These are phyloP conservation scores for Scopulariopsis brevicaulis DNA, from an alignment of 2,329 filamentous ascomycete genomes.

Conservation along the genomic window DNA sequence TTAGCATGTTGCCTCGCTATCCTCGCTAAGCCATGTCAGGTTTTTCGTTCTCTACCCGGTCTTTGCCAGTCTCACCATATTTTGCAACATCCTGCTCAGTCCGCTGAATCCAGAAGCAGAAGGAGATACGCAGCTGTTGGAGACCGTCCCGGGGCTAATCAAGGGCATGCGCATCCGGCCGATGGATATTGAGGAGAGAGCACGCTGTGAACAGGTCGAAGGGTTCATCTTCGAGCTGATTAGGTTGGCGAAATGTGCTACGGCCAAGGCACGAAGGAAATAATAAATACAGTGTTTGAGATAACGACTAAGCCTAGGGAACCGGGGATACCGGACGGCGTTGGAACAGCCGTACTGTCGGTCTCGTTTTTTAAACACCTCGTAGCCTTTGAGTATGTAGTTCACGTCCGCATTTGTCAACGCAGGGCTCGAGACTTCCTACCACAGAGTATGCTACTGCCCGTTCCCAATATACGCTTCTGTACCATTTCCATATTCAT, in stretches of 20 bases:
- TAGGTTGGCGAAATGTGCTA: conserved; percentile 27
- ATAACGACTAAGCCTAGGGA: background rate
- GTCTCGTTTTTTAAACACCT: no score
- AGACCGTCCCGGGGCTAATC: conserved; percentile 28
- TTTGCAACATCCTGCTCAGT: conserved; percentile 39
- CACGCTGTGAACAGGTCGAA: conserved; percentile 26
- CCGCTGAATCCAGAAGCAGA: conserved; percentile 29
- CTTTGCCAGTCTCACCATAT: conserved; percentile 39
- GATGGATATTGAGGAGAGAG: conserved; percentile 19
- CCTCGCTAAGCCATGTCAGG: conserved; percentile 21
- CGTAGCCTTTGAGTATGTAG: no score
- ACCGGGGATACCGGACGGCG: background rate
- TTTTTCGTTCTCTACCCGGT: conserved; percentile 45
- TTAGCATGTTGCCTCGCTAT: background rate
- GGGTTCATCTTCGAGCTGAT: conserved; percentile 30
- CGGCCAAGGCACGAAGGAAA: conserved; percentile 15
- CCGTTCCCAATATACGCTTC: no score
- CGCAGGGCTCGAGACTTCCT: no score
- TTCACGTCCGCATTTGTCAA: no score
- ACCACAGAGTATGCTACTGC: no score
- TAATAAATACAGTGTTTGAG: background rate
- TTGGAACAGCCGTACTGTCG: no score
- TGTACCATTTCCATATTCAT: no score
- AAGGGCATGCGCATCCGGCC: conserved; percentile 20
- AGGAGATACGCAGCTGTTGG: conserved; percentile 33